A percentile compares a stretch with the other conserved stretches of the same genome.
Evolutionary conservation across 1,284 basidiomycete species (phyloP).

Genomic region (Puccinia novopanici): DNA sequence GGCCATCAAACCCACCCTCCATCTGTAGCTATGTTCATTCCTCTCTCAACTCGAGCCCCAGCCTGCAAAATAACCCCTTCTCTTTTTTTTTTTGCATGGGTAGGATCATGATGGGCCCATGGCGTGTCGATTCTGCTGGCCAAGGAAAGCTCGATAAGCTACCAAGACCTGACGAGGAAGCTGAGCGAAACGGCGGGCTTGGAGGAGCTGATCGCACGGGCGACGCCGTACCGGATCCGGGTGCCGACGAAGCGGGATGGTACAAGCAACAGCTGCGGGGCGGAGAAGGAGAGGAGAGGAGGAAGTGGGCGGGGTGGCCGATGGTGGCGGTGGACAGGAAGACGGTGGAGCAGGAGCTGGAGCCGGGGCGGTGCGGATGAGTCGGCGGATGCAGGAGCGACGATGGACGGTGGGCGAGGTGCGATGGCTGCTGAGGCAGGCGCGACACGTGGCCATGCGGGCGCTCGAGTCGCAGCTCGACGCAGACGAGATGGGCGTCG

Average conservation of each 20-base stretch:
- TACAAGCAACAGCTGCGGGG: neutral
- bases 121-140: constrained; percentile 8
- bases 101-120: neutral
- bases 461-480: neutral
- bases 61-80: neutral
- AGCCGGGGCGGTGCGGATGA: neutral
- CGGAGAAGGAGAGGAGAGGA: neutral
- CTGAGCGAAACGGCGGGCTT: neutral
- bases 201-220: neutral
- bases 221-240: constrained; percentile 43
- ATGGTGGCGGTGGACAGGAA: neutral
- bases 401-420: constrained; percentile 17
- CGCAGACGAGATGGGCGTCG: constrained; percentile 5
- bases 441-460: neutral
- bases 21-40: neutral
- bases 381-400: constrained; percentile 18
- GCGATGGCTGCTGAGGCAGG: neutral
- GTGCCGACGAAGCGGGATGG: neutral
- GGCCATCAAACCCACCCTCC: constrained; percentile 2
- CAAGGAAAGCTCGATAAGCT: neutral
- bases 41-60: too few relatives aligned
- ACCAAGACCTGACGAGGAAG: constrained; percentile 13
- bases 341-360: neutral
- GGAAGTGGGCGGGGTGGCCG: neutral
- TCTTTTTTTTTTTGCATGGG: neutral